Evolutionary conservation across 108 stramenopile genomes (phyloP), one percentile per base, ranked within the genome.

Genomic region (Discostella stelligeroides): DNA sequence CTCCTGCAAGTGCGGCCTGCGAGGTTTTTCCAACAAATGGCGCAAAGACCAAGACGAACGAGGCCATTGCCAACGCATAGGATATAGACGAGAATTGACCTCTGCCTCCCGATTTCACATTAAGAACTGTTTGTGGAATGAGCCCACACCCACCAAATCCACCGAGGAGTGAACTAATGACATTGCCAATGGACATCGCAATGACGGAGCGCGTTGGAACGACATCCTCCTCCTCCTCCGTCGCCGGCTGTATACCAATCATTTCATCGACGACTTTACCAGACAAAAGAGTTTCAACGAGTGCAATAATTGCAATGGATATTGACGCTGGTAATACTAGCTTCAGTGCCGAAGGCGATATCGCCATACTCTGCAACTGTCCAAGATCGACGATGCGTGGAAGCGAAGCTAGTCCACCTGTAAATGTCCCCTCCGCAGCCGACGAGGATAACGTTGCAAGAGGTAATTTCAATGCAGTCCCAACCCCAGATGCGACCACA

Each of bases 101-200:
- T 28, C 50, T 64, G 17, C 80, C 80, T n/a, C 80, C 80, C 18
- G 64, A 72, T 29, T 72, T 69, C 0, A 71, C 11, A 76, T 82
- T 82, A 13, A 82, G 43, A n/a, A 82, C 75, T 21, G 80, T 82
- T 41, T 82, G 75, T 7, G 80, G 80, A 24, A 82, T 76, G 8
- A 82, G 30, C 9, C 80, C 80, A 38, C 80, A 82, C 7, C 80
- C 80, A 21, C 80, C 80, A 34, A 82, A 82, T 12, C 80, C 80
- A 12, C 80, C 80, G 20, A 74, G 27, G 14, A 76, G 46, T 21
- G 75, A 40, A 50, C 75, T 76, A 0, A 62, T 7, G 21, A 63
- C 40, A 46, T 82, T 82, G 1, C 80, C 80, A 25, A 46, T 10
- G 20, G 63, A 55, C 48, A 82, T 57, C 12, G 75, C 80, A 21